A percentile compares a stretch with the other conserved stretches of the same genome.
These are phyloP conservation scores for Cyberlindnera mycetangii DNA, from an alignment of 805 yeast species.

Conservation along the genomic window DNA sequence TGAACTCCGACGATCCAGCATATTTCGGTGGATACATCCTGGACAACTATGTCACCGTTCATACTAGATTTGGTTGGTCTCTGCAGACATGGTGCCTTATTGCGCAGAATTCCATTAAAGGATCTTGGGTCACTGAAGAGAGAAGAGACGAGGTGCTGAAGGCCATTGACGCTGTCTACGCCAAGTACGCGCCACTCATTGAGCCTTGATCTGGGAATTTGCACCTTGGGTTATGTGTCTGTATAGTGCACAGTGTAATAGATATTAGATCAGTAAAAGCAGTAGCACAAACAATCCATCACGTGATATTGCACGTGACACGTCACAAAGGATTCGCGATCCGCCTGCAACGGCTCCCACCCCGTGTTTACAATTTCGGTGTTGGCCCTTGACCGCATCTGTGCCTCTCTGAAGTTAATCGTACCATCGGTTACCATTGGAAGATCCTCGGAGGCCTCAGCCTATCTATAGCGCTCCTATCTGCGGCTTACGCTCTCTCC, in stretches of 20 bases:
- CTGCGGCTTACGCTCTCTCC: no score
- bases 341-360: no score
- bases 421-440: no score
- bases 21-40: constrained; percentile 83
- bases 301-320: no score
- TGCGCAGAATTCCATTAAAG: constrained; percentile 63
- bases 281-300: no score
- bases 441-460: background rate
- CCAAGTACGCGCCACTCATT: constrained; percentile 32
- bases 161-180: constrained; percentile 40
- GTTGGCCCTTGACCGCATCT: no score
- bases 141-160: constrained; percentile 45
- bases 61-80: constrained; percentile 61
- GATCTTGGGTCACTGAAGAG: constrained; percentile 71
- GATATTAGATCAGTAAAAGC: background rate
- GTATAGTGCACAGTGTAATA: no score
- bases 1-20: constrained; percentile 80
- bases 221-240: no score
- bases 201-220: no score
- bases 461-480: background rate
- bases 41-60: constrained; percentile 69
- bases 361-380: no score
- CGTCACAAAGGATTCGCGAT: no score
- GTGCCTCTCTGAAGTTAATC: no score
- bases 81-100: constrained; percentile 59